Conservation (phyloP, 108 stramenopile species). For the Bacterosira constricta region DNA sequence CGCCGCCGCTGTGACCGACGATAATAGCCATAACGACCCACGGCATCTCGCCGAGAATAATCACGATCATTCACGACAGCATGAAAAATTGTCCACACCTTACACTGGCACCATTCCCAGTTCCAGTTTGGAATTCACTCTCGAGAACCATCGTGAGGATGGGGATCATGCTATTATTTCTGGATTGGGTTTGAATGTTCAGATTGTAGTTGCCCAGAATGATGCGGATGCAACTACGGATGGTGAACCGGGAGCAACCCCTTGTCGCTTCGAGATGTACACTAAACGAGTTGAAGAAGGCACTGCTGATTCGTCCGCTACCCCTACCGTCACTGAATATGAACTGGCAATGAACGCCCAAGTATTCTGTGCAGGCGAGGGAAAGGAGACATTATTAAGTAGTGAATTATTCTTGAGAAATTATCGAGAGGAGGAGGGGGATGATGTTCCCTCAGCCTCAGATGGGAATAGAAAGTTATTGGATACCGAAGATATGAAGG, state of each 20-base stretch:
- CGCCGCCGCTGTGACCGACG: not conserved
- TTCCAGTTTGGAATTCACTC: conserved; percentile 5
- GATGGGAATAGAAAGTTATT: not conserved
- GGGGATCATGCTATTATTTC: conserved; percentile 7
- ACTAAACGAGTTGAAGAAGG: not conserved
- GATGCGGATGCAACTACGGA: not conserved
- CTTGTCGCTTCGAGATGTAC: conserved; percentile 22
- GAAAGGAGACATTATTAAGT: conserved; percentile 13
- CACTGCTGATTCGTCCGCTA: not conserved
- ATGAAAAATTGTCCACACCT: not conserved
- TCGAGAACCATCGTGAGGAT: conserved; percentile 12
- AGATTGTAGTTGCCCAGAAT: not conserved
- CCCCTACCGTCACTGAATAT: conserved; percentile 8
- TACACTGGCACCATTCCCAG: conserved; percentile 11
- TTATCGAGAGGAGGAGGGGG: not conserved
- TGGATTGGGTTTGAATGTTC: conserved; percentile 26
- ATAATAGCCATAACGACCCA: not conserved
- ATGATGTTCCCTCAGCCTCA: not conserved
- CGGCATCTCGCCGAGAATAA: not conserved
- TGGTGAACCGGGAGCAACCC: not conserved
- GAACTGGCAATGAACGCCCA: not conserved
- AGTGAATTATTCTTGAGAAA: conserved; percentile 7
- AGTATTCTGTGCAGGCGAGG: conserved; percentile 14
- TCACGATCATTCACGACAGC: not conserved
- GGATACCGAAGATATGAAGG: not conserved